Percentiles rank a stretch among this genome's conserved stretches.
Conservation (phyloP, 768 basidiomycete genomes). For the Solioccasus polychromus region DNA sequence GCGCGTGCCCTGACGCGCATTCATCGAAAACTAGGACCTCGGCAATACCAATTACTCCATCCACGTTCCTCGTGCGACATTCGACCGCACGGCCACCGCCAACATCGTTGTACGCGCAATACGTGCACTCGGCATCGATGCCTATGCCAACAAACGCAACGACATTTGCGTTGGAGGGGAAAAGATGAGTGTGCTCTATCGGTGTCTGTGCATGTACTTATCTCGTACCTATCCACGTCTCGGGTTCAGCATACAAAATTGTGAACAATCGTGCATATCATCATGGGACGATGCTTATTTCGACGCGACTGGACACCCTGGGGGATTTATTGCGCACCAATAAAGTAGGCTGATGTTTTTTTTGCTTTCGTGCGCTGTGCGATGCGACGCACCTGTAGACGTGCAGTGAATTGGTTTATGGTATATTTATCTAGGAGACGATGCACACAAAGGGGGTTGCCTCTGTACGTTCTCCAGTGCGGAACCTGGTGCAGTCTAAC, state of each 20-base stretch:
- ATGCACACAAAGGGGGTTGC: conserved; percentile 85
- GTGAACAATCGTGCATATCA: conserved; percentile 89
- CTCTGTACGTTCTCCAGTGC: conserved; percentile 90
- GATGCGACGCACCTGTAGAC: too few species aligned
- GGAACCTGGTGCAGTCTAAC: conserved; percentile 66
- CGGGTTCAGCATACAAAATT: conserved; percentile 97
- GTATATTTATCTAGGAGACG: conserved; percentile 48
- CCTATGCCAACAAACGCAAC: conserved; percentile 83
- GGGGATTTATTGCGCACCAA: conserved; percentile 66
- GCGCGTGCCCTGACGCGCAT: background rate
- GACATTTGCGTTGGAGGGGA: conserved; percentile 81
- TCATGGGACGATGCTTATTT: conserved; percentile 97
- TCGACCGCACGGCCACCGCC: conserved; percentile 77
- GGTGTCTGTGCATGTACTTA: background rate
- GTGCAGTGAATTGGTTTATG: background rate
- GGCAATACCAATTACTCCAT: conserved; percentile 98
- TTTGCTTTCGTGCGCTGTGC: background rate
- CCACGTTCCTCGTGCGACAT: conserved; percentile 76
- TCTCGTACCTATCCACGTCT: conserved; percentile 57
- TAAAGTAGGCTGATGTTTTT: conserved; percentile 46
- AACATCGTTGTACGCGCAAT: conserved; percentile 77
- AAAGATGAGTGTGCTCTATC: conserved; percentile 70
- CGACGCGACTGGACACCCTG: conserved; percentile 68
- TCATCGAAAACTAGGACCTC: conserved; percentile 62
- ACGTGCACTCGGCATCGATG: conserved; percentile 69